A percentile compares a stretch with the other conserved stretches of the same genome.
These are phyloP conservation scores for Lactifluus piperatus DNA, from an alignment of 768 basidiomycete species.

Conservation along the genomic window DNA sequence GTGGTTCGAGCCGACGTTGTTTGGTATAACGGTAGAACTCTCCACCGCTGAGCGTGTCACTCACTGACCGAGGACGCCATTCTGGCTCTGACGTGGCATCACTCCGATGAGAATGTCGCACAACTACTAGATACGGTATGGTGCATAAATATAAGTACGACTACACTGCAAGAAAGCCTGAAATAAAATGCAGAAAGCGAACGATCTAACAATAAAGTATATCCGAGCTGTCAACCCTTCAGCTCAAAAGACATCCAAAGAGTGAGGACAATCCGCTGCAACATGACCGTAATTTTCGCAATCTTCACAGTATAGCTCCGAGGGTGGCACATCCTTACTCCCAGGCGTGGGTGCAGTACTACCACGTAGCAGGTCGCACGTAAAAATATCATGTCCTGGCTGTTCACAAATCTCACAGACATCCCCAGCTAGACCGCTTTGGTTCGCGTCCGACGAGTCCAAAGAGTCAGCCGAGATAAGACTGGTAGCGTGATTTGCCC, in stretches of 20 bases:
- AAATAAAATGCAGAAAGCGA: background rate
- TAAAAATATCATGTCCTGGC: slow-evolving; percentile 81
- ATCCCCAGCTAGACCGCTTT: slow-evolving; percentile 24
- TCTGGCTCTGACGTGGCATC: background rate
- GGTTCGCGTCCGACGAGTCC: slow-evolving; percentile 13
- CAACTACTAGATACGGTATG: slow-evolving; percentile 6
- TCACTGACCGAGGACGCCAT: too few relatives aligned
- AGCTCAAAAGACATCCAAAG: slow-evolving; percentile 64
- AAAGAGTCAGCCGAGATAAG: slow-evolving; percentile 20
- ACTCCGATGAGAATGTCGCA: background rate
- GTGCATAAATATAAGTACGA: background rate
- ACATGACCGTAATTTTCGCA: slow-evolving; percentile 76
- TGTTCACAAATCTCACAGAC: slow-evolving; percentile 84
- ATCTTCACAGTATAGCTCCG: slow-evolving; percentile 58
- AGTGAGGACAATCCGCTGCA: slow-evolving; percentile 74
- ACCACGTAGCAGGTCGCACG: slow-evolving; percentile 59
- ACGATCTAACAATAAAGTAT: slow-evolving; percentile 5
- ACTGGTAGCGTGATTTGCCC: slow-evolving; percentile 27
- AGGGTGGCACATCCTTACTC: slow-evolving; percentile 16
- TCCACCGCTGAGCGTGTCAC: background rate
- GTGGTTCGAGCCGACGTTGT: too few relatives aligned
- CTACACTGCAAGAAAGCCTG: background rate
- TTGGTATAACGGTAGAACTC: too few relatives aligned
- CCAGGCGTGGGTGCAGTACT: slow-evolving; percentile 35
- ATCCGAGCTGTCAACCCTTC: background rate